Percentiles rank a stretch among this genome's conserved stretches.
Conservation (phyloP, 495 filamentous ascomycete genomes). For the Tuber magnatum region DNA sequence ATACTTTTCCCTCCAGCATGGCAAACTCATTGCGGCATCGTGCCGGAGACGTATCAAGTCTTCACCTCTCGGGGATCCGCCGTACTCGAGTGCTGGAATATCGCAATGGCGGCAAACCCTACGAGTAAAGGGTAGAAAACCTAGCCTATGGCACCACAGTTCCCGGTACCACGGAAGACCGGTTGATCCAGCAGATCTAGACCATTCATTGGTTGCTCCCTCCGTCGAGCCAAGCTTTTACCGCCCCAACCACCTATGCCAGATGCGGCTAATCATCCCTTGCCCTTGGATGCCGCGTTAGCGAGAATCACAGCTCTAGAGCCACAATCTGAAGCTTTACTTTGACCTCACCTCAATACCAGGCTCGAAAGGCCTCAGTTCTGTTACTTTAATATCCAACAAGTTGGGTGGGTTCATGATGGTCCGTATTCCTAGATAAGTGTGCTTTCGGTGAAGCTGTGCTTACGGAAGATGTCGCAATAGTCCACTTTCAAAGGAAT, state of each 20-base stretch:
- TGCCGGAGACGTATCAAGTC: not conserved
- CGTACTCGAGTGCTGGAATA: too few relatives aligned
- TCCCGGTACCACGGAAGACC: not conserved
- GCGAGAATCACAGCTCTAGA: not conserved
- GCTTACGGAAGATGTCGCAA: slow-evolving; percentile 6
- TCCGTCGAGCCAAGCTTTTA: not conserved
- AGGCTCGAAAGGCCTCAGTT: not conserved
- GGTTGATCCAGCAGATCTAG: not conserved
- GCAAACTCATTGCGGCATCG: not conserved
- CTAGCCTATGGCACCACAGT: not conserved
- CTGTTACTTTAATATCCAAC: not conserved
- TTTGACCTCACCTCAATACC: not conserved
- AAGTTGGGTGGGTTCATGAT: not conserved
- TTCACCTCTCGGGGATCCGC: not conserved
- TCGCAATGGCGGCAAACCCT: not conserved
- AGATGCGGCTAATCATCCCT: not conserved
- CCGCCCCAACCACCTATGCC: not conserved
- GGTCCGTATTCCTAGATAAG: not conserved
- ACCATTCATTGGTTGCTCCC: not conserved
- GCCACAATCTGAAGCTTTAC: not conserved
- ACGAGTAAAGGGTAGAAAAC: not conserved
- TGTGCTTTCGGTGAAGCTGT: not conserved
- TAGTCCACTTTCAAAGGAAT: slow-evolving; percentile 78
- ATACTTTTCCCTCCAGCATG: not conserved
- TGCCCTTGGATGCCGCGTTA: not conserved